phyloP scores from a whole-genome alignment of 106 monocot genomes.

The Amphibolis antarctica region DNA sequence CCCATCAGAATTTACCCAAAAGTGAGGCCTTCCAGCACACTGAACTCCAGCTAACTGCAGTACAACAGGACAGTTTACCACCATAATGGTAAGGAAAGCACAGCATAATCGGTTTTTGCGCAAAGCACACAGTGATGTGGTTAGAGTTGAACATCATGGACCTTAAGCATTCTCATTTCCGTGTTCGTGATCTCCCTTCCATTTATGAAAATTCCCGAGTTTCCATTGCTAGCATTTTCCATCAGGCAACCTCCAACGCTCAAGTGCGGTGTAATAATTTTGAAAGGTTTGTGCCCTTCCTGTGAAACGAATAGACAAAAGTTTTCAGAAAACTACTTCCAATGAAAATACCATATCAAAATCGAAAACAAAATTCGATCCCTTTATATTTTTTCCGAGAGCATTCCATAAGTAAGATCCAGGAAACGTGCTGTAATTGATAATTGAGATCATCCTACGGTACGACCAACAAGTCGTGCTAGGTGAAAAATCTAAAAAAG shows the following conservation, averaged over 20 bases:
- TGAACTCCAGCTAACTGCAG: constrained; percentile 86
- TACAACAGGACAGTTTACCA: neutral
- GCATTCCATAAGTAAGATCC: neutral
- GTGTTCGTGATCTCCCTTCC: constrained; percentile 78
- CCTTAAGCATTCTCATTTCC: constrained; percentile 90
- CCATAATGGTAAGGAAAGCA: neutral
- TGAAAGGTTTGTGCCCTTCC: constrained; percentile 81
- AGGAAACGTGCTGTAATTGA: no score
- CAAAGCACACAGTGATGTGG: neutral
- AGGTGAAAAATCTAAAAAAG: neutral
- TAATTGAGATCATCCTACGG: neutral
- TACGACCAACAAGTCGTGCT: neutral
- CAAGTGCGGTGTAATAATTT: constrained; percentile 71
- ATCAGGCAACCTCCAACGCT: constrained; percentile 63
- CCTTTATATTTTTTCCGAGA: no score
- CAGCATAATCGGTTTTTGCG: neutral
- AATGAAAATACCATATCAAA: no score
- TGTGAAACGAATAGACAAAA: constrained; percentile 16
- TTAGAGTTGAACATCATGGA: constrained; percentile 6
- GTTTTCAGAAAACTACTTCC: neutral
- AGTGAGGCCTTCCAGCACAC: constrained; percentile 91
- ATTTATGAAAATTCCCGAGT: constrained; percentile 81
- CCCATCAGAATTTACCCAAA: constrained; percentile 99
- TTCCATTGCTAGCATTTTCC: constrained; percentile 85
- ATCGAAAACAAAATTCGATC: no score